Conservation (phyloP, 257 asterid species). For the Solanum pennellii region DNA sequence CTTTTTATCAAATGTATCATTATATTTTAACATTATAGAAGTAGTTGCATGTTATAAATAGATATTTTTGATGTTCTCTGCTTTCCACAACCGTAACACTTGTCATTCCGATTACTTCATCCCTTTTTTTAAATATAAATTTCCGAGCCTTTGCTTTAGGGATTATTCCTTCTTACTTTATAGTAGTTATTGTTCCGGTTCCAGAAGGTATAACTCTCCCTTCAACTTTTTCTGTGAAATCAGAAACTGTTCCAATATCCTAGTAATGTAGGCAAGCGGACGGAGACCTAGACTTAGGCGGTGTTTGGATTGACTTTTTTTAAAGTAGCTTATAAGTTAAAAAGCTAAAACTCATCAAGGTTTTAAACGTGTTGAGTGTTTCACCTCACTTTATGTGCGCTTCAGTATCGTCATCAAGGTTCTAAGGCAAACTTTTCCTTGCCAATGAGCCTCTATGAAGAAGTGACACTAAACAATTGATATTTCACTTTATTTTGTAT, state of each 20-base stretch:
- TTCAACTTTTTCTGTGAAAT: neutral
- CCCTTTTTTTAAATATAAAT: neutral
- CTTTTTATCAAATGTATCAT: neutral
- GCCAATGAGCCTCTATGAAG: neutral
- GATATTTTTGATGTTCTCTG: neutral
- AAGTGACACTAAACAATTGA: neutral
- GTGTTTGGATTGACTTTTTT: neutral
- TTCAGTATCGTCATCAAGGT: neutral
- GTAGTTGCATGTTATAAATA: neutral
- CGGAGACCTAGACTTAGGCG: neutral
- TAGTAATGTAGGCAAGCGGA: neutral
- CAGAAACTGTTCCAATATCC: neutral
- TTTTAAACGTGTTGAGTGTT: neutral
- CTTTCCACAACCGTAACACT: neutral
- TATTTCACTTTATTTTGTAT: neutral
- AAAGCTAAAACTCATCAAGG: neutral
- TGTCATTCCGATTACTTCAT: neutral
- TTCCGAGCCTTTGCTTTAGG: neutral
- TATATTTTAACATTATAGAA: neutral
- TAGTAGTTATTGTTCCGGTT: neutral
- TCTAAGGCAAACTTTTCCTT: neutral
- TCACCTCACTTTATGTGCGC: neutral
- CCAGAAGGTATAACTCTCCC: neutral
- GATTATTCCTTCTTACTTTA: neutral
- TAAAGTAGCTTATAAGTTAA: neutral